Evolutionary conservation across 768 basidiomycete genomes (phyloP), one percentile per base, ranked within the genome.

Genomic region (Rhodosporidiobolus sp.): DNA sequence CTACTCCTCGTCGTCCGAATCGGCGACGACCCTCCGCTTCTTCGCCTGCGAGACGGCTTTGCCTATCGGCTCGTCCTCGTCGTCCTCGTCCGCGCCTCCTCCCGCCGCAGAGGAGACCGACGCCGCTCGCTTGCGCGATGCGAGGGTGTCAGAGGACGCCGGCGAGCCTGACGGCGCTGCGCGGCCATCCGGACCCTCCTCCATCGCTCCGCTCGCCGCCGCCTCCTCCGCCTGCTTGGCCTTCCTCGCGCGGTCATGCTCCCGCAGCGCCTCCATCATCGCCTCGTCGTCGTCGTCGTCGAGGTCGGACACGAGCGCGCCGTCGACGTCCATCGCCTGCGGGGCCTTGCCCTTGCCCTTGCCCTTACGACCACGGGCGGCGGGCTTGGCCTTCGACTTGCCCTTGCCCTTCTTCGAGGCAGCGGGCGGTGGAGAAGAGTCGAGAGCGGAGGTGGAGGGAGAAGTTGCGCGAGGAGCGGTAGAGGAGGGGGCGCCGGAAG

Each of bases 21-120:
- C 74, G 28, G 63, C 8, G 7, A 75, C 48, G 3, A 75, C 64
- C 50, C 74, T 45, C 34, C 74, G 54, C 67, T 71, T 71, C 67
- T 75, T 75, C 54, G 67, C 67, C 52, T 71, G 70, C 49, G 63
- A 58, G 6, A 52, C 38, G 14, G 65, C 56, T 22, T 43, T 22
- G 8, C 55, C 64, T 2, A 63, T 67, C 3, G 45, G 24, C 14
- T 65, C 69, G 8, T 58, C 65, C 17, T 48, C 62, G 1, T 58
- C 68, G 8, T 61, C 60, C 19, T 32, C 34, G 26, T 6, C 50
- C 8, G 32, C 56, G 12, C 32, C 52, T 3, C 45, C 30, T 1
- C 48, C 53, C 2, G 35, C 35, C 1, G 52, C 61, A 2, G 69
- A 64, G 0, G 73, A 59, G 11, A 54, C 34, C 9, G 69, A 64